A percentile compares a stretch with the other conserved stretches of the same genome.
These are phyloP conservation scores for Ustilago loliicola DNA, from an alignment of 1,284 basidiomycete species.

Conservation along the genomic window DNA sequence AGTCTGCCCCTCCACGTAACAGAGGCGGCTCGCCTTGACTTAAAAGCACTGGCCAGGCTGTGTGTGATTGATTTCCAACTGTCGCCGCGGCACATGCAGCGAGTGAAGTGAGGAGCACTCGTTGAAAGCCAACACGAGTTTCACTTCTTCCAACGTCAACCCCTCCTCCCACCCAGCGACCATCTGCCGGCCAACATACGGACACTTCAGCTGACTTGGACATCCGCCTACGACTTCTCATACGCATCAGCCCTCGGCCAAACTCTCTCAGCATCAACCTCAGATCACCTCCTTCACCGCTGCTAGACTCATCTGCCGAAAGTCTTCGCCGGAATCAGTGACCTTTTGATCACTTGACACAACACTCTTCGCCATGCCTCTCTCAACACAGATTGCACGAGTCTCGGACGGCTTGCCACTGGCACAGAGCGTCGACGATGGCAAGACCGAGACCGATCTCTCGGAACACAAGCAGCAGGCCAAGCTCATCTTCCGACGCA, in stretches of 20 bases:
- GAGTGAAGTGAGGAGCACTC: not conserved
- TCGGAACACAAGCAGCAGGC: slow-evolving; percentile 99
- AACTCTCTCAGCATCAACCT: no score
- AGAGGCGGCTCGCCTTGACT: not conserved
- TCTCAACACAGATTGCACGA: slow-evolving; percentile 67
- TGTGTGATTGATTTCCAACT: not conserved
- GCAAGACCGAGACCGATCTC: slow-evolving; percentile 87
- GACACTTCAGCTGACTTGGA: not conserved
- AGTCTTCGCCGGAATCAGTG: no score
- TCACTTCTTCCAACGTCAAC: not conserved
- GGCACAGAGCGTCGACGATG: slow-evolving; percentile 69
- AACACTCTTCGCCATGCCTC: slow-evolving; percentile 54
- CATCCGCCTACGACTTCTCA: not conserved
- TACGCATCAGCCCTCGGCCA: no score
- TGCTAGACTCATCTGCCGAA: no score
- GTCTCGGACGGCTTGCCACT: slow-evolving; percentile 64
- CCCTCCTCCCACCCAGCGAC: not conserved
- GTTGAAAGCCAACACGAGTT: not conserved
- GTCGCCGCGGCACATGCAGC: not conserved
- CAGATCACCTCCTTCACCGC: no score
- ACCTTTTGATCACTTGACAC: no score
- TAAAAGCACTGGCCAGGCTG: slow-evolving; percentile 2
- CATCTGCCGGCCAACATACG: not conserved
- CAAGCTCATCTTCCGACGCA: slow-evolving; percentile 93
- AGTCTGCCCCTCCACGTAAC: not conserved